Conservation (phyloP, 2,329 filamentous ascomycete genomes). For the Huntiella bhutanensis region DNA sequence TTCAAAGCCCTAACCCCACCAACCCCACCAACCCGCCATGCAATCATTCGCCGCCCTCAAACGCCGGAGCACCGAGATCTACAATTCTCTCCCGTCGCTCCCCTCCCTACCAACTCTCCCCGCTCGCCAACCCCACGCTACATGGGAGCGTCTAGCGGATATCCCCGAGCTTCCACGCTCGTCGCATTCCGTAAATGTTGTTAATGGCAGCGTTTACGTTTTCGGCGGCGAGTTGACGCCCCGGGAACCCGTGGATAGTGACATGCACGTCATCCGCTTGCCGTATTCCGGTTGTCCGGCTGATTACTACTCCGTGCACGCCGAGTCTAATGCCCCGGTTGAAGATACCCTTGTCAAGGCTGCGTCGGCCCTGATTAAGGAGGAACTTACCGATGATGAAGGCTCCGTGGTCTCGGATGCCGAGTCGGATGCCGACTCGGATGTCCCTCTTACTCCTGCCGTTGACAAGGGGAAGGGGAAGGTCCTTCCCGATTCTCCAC, state of each 20-base stretch:
- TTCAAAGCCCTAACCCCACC: background rate
- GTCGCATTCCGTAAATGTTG: conserved; percentile 49
- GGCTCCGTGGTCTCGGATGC: conserved; percentile 15
- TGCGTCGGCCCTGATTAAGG: conserved; percentile 11
- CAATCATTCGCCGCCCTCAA: conserved; percentile 34
- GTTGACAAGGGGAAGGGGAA: conserved; percentile 23
- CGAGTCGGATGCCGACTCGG: conserved; percentile 16
- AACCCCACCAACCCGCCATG: conserved; percentile 18
- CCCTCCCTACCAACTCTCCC: conserved; percentile 13
- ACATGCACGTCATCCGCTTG: conserved; percentile 47
- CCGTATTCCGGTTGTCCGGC: conserved; percentile 36
- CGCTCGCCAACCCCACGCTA: conserved; percentile 28
- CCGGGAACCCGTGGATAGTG: conserved; percentile 50
- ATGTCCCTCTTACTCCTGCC: conserved; percentile 14
- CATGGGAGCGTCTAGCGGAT: conserved; percentile 37
- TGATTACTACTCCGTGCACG: conserved; percentile 39
- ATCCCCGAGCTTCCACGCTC: conserved; percentile 45
- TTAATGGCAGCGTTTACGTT: conserved; percentile 39
- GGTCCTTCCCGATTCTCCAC: too few relatives aligned
- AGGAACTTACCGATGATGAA: conserved; percentile 9
- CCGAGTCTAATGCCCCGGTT: conserved; percentile 21
- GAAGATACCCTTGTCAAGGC: conserved; percentile 15
- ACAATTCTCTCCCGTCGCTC: conserved; percentile 26
- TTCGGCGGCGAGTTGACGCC: conserved; percentile 59
- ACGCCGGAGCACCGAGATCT: conserved; percentile 34